Base-by-base conservation (phyloP, 2,329 filamentous ascomycete species). In the Gnomoniopsis smithogilvyi region DNA sequence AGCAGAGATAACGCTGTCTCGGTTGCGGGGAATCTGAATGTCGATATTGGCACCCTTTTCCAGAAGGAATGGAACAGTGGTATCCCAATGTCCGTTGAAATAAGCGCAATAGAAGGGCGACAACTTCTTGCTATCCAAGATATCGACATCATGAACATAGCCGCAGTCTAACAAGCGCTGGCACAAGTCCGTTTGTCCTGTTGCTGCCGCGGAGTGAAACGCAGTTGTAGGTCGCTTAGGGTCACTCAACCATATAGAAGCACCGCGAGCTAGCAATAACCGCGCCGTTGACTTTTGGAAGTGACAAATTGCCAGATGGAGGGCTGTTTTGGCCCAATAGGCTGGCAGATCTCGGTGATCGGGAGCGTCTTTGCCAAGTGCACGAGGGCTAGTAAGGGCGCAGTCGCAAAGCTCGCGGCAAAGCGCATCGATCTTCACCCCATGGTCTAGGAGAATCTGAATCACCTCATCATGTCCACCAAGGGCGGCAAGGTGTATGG, bases 101-200 rank as follows among this genome's bases (percentile, higher is more conserved):
- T 66, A 67, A 30, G 68, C 68, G 51, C 68, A 62, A 46, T 69
- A 70, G n/a, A 70, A 61, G 4, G 68, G 67, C 3, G 67, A 67
- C 24, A 67, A 56, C 4, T 63, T 64, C 50, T 55, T 54, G 10
- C 59, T 36, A 54, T 70, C 67, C 12, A 52, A 46, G 3, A 62
- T 46, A 46, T 69, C 64, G 17, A 69, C 19, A 22, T 63, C 62
- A 17, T 57, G 56, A 50, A 65, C 59, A 15, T 64, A 61, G 3
- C 62, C 59, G 10, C 55, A 36, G 19, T 64, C 59, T 24, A 68
- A 30, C 48, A 70, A 19, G 41, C 67, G 58, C n/a, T 10, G 47
- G 51, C 67, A 60, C 1, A 68, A 45, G 14, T 61, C 51, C 3
- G 56, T 48, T 12, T 69, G 63, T 10, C 68, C 68, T 43, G 61